Percentiles rank a stretch among this genome's conserved stretches.
Evolutionary conservation across 2,329 filamentous ascomycete species (phyloP).

Genomic region (Alternaria angustiovoidea): DNA sequence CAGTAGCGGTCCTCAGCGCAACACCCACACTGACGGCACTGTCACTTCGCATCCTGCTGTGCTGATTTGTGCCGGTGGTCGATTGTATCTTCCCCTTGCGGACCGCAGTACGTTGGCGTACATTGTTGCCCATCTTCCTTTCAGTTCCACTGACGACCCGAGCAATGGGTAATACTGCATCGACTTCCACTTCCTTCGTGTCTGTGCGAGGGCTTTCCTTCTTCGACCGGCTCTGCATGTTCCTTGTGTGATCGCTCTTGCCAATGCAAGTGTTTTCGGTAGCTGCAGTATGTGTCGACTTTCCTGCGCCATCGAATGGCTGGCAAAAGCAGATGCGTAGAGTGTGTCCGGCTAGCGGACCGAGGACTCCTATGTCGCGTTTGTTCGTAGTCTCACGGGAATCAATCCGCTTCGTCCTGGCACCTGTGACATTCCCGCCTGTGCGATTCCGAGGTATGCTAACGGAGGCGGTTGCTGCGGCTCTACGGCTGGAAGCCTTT

Average conservation of each 20-base stretch:
- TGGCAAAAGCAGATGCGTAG: constrained; percentile 49
- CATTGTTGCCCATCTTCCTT: constrained; percentile 1
- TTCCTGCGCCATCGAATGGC: constrained; percentile 40
- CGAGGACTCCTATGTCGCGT: constrained; percentile 8
- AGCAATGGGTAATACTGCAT: constrained; percentile 22
- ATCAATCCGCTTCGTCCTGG: constrained; percentile 1
- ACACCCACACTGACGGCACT: constrained; percentile 36
- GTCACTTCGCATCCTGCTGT: constrained; percentile 29
- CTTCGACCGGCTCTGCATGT: constrained; percentile 2
- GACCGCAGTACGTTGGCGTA: not conserved
- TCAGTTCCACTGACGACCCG: constrained; percentile 17
- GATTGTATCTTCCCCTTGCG: not conserved
- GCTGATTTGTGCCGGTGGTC: not conserved
- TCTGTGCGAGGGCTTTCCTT: constrained; percentile 4
- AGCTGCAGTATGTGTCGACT: constrained; percentile 3
- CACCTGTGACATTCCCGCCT: not conserved
- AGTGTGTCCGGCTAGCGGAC: constrained; percentile 30
- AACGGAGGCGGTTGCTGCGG: constrained; percentile 6
- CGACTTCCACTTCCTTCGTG: constrained; percentile 3
- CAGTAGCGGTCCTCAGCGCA: constrained; percentile 19
- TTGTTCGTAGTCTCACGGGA: not conserved
- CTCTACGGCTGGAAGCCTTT: constrained; percentile 2
- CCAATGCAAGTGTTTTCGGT: constrained; percentile 9
- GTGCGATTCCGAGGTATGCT: not conserved
- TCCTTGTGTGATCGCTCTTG: constrained; percentile 1